A percentile compares a stretch with the other conserved stretches of the same genome.
Evolutionary conservation across 2,329 filamentous ascomycete species (phyloP).

Genomic region (Plenodomus tracheiphilus): DNA sequence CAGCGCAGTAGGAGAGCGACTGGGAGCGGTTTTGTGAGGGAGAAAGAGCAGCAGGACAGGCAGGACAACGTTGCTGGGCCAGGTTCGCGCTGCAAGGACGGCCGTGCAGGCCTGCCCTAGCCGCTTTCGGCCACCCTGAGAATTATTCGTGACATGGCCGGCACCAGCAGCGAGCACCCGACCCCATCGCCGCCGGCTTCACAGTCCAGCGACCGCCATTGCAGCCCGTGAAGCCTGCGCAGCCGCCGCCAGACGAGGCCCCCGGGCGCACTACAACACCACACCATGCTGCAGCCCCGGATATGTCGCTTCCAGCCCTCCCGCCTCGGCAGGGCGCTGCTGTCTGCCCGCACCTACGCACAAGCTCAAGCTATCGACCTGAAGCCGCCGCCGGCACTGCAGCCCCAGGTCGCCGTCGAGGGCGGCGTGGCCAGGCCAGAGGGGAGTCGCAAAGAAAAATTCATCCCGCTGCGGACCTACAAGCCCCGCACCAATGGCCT

Average conservation of each 20-base stretch:
- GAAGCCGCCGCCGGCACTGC: slow-evolving; percentile 32
- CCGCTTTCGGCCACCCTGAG: slow-evolving; percentile 29
- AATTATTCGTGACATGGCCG: slow-evolving; percentile 33
- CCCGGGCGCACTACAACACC: slow-evolving; percentile 6
- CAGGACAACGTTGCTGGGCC: slow-evolving; percentile 20
- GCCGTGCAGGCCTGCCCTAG: slow-evolving; percentile 22
- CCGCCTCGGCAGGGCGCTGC: slow-evolving; percentile 53
- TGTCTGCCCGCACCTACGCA: slow-evolving; percentile 57
- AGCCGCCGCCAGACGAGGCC: slow-evolving; percentile 12
- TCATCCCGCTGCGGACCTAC: slow-evolving; percentile 73
- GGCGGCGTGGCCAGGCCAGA: slow-evolving; percentile 24
- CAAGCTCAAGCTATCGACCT: slow-evolving; percentile 47
- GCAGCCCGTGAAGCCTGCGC: slow-evolving; percentile 10
- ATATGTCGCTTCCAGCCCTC: slow-evolving; percentile 59
- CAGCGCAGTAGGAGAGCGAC: slow-evolving; percentile 10
- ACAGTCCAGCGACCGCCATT: neutral
- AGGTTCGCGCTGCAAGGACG: slow-evolving; percentile 13
- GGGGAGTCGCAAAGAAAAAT: slow-evolving; percentile 37
- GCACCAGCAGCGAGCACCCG: slow-evolving; percentile 18
- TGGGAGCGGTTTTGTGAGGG: slow-evolving; percentile 20
- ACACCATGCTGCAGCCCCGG: slow-evolving; percentile 67
- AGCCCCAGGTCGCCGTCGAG: slow-evolving; percentile 40
- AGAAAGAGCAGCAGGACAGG: slow-evolving; percentile 8
- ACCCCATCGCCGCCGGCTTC: slow-evolving; percentile 18
- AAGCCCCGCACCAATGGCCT: slow-evolving; percentile 92